phyloP scores from a whole-genome alignment of 208 protist genomes.

The Leishmania guyanensis region DNA sequence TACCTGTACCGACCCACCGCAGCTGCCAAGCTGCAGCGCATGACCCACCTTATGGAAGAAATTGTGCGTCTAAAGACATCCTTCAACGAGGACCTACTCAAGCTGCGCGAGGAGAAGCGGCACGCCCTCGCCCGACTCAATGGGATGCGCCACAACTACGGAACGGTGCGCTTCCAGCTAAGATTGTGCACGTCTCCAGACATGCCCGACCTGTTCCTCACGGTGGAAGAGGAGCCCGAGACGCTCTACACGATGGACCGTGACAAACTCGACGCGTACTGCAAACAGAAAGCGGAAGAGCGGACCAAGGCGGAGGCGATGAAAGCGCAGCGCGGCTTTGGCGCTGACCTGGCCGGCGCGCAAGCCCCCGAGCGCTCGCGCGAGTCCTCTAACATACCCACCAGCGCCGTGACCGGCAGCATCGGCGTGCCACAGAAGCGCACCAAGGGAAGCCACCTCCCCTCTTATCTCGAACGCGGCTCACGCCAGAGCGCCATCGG shows the following conservation, averaged over 20 bases:
- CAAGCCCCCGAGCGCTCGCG: constrained; percentile 28
- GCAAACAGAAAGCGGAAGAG: constrained; percentile 50
- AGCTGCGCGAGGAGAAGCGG: constrained; percentile 89
- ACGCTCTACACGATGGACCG: constrained; percentile 60
- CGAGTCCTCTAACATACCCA: neutral
- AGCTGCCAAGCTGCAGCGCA: constrained; percentile 91
- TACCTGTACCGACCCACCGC: constrained; percentile 88
- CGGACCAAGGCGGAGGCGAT: constrained; percentile 60
- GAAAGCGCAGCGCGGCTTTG: constrained; percentile 89
- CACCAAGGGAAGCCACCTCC: constrained; percentile 23
- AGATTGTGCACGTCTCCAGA: constrained; percentile 17
- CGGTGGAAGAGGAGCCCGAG: constrained; percentile 72
- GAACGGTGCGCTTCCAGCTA: constrained; percentile 17
- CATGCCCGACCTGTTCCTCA: constrained; percentile 20
- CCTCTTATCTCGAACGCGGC: constrained; percentile 31
- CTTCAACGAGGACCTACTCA: constrained; percentile 94
- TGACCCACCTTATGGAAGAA: constrained; percentile 90
- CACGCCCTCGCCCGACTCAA: constrained; percentile 70
- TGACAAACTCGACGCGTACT: constrained; percentile 70
- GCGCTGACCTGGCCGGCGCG: constrained; percentile 75
- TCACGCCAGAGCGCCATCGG: constrained; percentile 52
- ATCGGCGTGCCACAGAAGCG: constrained; percentile 1
- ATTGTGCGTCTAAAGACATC: constrained; percentile 77
- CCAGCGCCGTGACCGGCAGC: neutral
- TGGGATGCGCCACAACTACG: constrained; percentile 34